A percentile compares a stretch with the other conserved stretches of the same genome.
Conservation (phyloP, 495 filamentous ascomycete genomes). For the Xylaria palmicola region DNA sequence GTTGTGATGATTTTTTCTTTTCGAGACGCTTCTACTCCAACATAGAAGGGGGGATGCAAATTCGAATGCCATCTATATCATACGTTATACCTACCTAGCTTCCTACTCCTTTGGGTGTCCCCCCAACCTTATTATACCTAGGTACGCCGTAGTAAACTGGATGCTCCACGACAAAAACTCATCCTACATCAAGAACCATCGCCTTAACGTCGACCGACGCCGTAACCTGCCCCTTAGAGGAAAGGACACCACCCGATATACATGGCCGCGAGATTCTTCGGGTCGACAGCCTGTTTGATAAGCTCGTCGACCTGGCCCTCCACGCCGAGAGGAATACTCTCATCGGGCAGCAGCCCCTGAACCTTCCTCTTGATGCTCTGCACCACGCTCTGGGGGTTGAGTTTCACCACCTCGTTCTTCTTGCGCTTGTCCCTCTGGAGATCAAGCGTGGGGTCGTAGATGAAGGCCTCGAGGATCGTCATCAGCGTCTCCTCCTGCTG, state of each 20-base stretch:
- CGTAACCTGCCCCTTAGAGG: slow-evolving; percentile 49
- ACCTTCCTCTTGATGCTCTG: slow-evolving; percentile 87
- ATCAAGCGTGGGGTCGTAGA: slow-evolving; percentile 95
- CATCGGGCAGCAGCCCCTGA: slow-evolving; percentile 74
- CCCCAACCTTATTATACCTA: too few relatives aligned
- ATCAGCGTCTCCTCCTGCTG: slow-evolving; percentile 94
- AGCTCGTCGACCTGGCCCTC: slow-evolving; percentile 95
- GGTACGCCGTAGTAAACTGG: neutral
- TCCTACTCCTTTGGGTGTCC: too few relatives aligned
- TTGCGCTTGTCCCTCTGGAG: slow-evolving; percentile 72
- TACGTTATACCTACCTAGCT: too few relatives aligned
- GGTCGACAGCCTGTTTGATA: slow-evolving; percentile 78
- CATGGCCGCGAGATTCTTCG: slow-evolving; percentile 78
- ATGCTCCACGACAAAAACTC: neutral
- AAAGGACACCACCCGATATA: slow-evolving; percentile 99
- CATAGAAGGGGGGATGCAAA: too few relatives aligned
- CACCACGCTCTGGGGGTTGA: slow-evolving; percentile 86
- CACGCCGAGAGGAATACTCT: slow-evolving; percentile 87
- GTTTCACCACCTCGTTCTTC: slow-evolving; percentile 63
- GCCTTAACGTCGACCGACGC: neutral
- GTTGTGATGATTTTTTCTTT: too few relatives aligned
- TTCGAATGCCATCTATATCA: too few relatives aligned
- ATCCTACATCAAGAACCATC: too few relatives aligned
- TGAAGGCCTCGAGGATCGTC: slow-evolving; percentile 93
- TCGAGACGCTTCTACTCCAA: too few relatives aligned